Conservation (phyloP, 345 rosid genomes). For the Bruguiera gymnorhiza region DNA sequence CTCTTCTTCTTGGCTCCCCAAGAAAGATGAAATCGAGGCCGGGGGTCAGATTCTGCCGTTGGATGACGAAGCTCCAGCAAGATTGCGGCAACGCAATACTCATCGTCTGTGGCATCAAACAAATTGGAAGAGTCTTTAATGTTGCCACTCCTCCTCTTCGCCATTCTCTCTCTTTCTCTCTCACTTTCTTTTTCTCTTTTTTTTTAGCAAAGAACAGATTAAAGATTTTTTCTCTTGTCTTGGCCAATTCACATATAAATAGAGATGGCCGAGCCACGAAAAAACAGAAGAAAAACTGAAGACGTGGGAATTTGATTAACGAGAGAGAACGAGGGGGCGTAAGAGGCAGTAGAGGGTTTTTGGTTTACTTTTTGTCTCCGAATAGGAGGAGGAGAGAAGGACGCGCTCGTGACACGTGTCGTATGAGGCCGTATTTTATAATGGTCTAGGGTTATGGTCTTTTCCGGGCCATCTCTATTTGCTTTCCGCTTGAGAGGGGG, state of each 20-base stretch:
- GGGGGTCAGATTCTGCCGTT: constrained; percentile 2
- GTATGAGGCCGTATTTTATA: neutral
- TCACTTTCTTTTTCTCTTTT: too few species aligned
- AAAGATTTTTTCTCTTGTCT: too few species aligned
- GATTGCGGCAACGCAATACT: constrained; percentile 23
- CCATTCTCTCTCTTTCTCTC: neutral
- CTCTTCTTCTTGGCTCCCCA: constrained; percentile 30
- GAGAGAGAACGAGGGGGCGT: neutral
- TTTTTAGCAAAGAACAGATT: too few species aligned
- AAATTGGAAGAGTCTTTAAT: too few species aligned
- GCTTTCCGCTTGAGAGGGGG: too few species aligned
- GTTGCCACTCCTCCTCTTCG: constrained; percentile 1
- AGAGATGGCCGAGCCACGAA: neutral
- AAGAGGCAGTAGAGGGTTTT: neutral
- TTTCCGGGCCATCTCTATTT: too few species aligned
- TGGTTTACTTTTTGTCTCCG: constrained; percentile 15
- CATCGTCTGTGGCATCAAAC: constrained; percentile 9
- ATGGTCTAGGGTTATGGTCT: too few species aligned
- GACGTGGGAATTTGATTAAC: neutral
- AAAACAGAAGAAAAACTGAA: too few species aligned
- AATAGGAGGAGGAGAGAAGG: constrained; percentile 13
- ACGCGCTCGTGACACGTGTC: constrained; percentile 32
- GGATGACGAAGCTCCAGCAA: constrained; percentile 24
- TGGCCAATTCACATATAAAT: too few species aligned
- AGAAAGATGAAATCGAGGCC: constrained; percentile 1